Base-by-base conservation (phyloP, 208 protist genomes). In the Zelonia costaricensis region DNA sequence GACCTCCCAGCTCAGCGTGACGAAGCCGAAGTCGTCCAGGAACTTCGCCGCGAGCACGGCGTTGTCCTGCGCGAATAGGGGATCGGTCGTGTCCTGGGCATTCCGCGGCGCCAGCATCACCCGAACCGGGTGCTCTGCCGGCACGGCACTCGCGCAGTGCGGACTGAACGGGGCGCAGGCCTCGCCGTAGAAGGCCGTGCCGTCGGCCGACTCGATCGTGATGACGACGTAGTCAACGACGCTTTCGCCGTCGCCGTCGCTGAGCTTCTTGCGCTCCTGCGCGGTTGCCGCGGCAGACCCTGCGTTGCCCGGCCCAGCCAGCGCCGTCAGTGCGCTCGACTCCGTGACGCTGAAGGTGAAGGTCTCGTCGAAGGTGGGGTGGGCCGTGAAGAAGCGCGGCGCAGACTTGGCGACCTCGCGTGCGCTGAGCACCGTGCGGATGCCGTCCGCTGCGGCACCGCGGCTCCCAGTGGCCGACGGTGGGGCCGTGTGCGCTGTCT, bases 11-110 rank as follows among this genome's bases (percentile, higher is more conserved):
- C 78, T 86, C 13, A 95, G 51, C 7, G 62, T 80, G 9, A 93
- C 68, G 61, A 82, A 93, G 27, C 90, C 90, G 69, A 92, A 95
- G 65, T 93, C 85, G 58, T 93, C 90, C 16, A 88, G 67, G 25
- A 71, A 62, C 46, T 77, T 67, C 40, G 57, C 53, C n/a, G 57
- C 51, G 15, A 95, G 83, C 1, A 61, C 47, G 12, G 68, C 69
- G 27, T 83, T 73, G 62, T 95, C 90, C 5, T 69, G 43, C 13
- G 63, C 60, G 47, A 86, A 92, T 0, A 86, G 63, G 1, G 84
- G 76, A 48, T 95, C 80, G 10, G 40, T 25, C n/a, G 62, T 62
- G 42, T 92, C 78, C 18, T 82, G 75, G 5, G 55, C 62, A 68
- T 91, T 80, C 45, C 90, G 90, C 3, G 90, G 86, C 36, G 84